phyloP scores from a whole-genome alignment of 2,329 filamentous ascomycete species.

The Exophiala dermatitidis region DNA sequence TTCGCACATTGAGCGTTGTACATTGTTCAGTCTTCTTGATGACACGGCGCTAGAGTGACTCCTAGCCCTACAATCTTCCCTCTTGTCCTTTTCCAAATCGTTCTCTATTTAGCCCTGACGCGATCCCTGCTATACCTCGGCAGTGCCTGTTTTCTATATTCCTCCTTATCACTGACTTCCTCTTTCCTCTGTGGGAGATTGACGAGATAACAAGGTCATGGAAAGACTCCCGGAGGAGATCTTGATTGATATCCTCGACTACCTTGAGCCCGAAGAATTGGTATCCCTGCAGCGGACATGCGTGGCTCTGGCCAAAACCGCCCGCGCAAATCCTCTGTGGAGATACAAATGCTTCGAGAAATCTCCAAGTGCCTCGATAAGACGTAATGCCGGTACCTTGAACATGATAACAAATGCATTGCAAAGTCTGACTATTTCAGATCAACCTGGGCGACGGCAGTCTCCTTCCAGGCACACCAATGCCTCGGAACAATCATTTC shows the following conservation, averaged over 20 bases:
- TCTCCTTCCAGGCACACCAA: not conserved
- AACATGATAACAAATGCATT: constrained; percentile 28
- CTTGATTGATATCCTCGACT: constrained; percentile 53
- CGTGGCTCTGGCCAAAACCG: constrained; percentile 56
- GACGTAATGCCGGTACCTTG: constrained; percentile 7
- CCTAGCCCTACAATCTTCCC: no score
- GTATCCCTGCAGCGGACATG: constrained; percentile 64
- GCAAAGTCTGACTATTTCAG: constrained; percentile 26
- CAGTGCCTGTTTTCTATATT: no score
- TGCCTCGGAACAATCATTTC: constrained; percentile 25
- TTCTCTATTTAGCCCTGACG: no score
- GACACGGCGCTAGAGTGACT: no score
- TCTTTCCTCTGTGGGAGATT: no score
- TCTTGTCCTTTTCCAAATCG: no score
- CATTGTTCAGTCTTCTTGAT: no score
- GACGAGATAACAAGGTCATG: constrained; percentile 30
- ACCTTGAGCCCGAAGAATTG: constrained; percentile 48
- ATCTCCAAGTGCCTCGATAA: constrained; percentile 54
- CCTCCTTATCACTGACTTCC: no score
- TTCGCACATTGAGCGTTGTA: no score
- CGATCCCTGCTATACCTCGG: no score
- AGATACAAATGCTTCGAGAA: constrained; percentile 64
- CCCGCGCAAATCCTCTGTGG: constrained; percentile 71
- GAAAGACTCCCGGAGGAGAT: constrained; percentile 58
- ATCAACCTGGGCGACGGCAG: constrained; percentile 5